A percentile compares a stretch with the other conserved stretches of the same genome.
phyloP scores from a whole-genome alignment of 2,329 filamentous ascomycete genomes.

The Colletotrichum theobromicola region DNA sequence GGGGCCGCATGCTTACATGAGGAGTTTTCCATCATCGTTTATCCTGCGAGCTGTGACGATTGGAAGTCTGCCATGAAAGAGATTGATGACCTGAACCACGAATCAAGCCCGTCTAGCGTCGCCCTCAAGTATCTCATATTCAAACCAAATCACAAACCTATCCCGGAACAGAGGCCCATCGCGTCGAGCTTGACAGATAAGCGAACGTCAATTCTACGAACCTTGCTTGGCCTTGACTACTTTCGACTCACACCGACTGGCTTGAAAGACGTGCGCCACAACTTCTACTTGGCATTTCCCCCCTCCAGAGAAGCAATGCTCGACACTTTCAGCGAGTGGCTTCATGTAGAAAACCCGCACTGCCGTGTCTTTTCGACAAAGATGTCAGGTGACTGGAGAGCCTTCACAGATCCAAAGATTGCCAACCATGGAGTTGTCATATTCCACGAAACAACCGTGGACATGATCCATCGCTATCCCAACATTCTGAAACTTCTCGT shows the following conservation, averaged over 20 bases:
- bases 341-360: slow-evolving; percentile 41
- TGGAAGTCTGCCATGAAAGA: slow-evolving; percentile 32
- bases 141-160: slow-evolving; percentile 25
- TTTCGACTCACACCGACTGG: slow-evolving; percentile 28
- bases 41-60: slow-evolving; percentile 38
- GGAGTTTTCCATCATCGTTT: slow-evolving; percentile 43
- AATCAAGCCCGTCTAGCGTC: slow-evolving; percentile 3
- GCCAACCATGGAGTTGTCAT: slow-evolving; percentile 39
- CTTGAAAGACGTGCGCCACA: slow-evolving; percentile 27
- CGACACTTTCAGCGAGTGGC: slow-evolving; percentile 48
- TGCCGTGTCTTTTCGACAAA: slow-evolving; percentile 49
- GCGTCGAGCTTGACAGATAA: neutral
- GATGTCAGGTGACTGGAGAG: slow-evolving; percentile 50
- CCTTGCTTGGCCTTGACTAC: slow-evolving; percentile 37
- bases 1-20: slow-evolving; percentile 38
- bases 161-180: neutral
- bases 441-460: slow-evolving; percentile 48
- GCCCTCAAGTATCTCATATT: slow-evolving; percentile 44
- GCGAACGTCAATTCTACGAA: slow-evolving; percentile 25
- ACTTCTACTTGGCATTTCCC: slow-evolving; percentile 58
- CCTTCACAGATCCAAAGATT: slow-evolving; percentile 38
- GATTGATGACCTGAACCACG: neutral
- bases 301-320: slow-evolving; percentile 35
- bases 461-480: slow-evolving; percentile 44
- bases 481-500: slow-evolving; percentile 36